phyloP scores from a whole-genome alignment of 1,284 basidiomycete genomes.

The Malassezia yamatoensis region DNA sequence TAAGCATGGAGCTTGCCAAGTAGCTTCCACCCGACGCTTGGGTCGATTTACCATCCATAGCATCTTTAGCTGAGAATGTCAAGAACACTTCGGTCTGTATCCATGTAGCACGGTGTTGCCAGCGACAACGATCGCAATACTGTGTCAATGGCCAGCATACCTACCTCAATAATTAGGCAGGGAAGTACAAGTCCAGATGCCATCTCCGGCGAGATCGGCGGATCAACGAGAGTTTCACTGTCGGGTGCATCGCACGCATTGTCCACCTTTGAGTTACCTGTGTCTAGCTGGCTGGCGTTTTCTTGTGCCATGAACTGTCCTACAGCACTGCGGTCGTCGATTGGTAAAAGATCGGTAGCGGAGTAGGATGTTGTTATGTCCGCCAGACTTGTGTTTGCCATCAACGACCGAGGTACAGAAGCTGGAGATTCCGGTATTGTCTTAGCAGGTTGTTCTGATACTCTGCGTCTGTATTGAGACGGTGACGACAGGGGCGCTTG shows the following conservation, averaged over 20 bases:
- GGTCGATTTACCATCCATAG: background rate
- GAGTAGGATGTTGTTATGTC: no score
- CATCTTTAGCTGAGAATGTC: conserved; percentile 12
- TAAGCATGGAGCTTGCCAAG: conserved; percentile 11
- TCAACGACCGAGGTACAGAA: no score
- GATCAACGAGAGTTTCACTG: background rate
- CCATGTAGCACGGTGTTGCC: conserved; percentile 18
- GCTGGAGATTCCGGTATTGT: no score
- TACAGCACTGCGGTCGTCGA: no score
- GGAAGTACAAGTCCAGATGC: conserved; percentile 3
- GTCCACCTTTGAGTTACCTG: no score
- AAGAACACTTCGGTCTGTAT: conserved; percentile 17
- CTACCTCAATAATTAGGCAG: conserved; percentile 15
- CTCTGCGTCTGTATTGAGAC: no score
- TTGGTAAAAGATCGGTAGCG: no score
- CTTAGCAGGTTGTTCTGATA: no score
- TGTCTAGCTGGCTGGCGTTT: no score
- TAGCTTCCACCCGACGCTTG: conserved; percentile 8
- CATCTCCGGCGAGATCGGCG: conserved; percentile 5
- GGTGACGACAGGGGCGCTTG: no score
- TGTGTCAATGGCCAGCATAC: background rate
- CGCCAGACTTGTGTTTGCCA: no score
- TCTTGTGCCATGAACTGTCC: no score
- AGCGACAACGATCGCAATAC: conserved; percentile 19
- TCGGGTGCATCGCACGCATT: background rate